Base-by-base conservation (phyloP, 495 filamentous ascomycete species). In the Aspergillus steynii region DNA sequence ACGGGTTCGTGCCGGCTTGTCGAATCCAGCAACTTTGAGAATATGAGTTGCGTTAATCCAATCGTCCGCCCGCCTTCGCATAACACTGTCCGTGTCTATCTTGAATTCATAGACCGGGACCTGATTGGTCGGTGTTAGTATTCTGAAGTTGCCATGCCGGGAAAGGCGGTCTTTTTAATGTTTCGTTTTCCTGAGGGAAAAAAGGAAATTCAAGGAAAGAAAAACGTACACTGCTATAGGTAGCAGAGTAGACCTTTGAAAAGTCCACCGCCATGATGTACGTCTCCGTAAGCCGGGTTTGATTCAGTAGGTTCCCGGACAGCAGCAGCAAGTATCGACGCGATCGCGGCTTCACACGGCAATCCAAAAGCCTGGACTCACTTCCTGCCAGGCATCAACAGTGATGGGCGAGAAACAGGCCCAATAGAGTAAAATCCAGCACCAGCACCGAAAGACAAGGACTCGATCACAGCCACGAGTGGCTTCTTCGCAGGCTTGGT, bases 1-100 rank as follows among this genome's bases (percentile, higher is more conserved):
- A 61, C 95, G 81, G 31, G 95, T 99, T 66, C 95, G 83, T 12
- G 93, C 90, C 6, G 95, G 94, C 76, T 99, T 99, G 66, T 92
- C 89, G 64, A 86, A 89, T 47, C 86, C 87, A 52, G 89, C 89
- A 25, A 89, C 90, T 73, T 98, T 98, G 32, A 97, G 82, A 56
- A 97, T 96, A 72, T 97, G 93, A 48, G 93, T 97, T 29, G 93
- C 93, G 79, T 97, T 97, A 60, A 97, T 89, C 89, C 91, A 97
- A 69, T 92, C 82, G 74, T 97, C 93, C 25, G 80, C 77, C 51
- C 93, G 86, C 29, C 96, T 87, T 68, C 95, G 90, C 95, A 99
- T 99, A 50, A 85, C 90, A 85, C 88, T 85, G 55, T 93, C 90
- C 53, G 80, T 78, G 32, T 85, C 89, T 64, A 93, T 84, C 71